Conservation (phyloP, 2,329 filamentous ascomycete species). For the Lachnellula arida region DNA sequence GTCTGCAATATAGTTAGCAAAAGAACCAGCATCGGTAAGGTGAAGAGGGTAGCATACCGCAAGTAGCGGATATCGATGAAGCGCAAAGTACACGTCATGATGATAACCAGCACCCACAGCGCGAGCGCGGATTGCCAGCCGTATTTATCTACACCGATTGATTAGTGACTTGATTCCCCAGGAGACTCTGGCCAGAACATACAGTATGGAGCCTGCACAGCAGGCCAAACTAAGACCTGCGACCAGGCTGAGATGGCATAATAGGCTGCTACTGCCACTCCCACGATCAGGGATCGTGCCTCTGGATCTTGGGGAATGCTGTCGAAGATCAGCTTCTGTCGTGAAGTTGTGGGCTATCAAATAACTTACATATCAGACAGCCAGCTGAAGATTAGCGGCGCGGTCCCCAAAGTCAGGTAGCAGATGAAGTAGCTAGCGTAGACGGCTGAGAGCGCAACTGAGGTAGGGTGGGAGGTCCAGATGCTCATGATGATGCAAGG, state of each 20-base stretch:
- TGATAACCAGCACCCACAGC: constrained; percentile 41
- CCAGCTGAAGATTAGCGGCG: constrained; percentile 49
- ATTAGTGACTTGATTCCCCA: neutral
- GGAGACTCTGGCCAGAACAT: constrained; percentile 17
- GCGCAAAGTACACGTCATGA: constrained; percentile 40
- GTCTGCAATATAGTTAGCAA: neutral
- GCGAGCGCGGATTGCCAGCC: constrained; percentile 46
- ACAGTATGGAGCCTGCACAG: constrained; percentile 46
- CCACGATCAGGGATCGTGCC: constrained; percentile 44
- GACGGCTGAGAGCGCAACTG: constrained; percentile 40
- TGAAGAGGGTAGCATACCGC: constrained; percentile 14
- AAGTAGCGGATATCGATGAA: constrained; percentile 41
- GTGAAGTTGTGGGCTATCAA: constrained; percentile 7
- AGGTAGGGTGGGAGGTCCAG: constrained; percentile 44
- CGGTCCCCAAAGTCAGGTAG: constrained; percentile 44
- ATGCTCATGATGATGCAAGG: constrained; percentile 48
- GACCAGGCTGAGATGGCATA: constrained; percentile 49
- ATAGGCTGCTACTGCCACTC: constrained; percentile 44
- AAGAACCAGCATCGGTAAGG: neutral
- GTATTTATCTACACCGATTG: constrained; percentile 34
- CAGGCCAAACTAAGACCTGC: constrained; percentile 49
- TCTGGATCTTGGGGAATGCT: constrained; percentile 45
- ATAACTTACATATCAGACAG: constrained; percentile 40
- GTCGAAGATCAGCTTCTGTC: constrained; percentile 19
- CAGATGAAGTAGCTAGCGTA: constrained; percentile 50